Evolutionary conservation across 805 yeast genomes (phyloP).

Genomic region (Yamadazyma nakazawae): DNA sequence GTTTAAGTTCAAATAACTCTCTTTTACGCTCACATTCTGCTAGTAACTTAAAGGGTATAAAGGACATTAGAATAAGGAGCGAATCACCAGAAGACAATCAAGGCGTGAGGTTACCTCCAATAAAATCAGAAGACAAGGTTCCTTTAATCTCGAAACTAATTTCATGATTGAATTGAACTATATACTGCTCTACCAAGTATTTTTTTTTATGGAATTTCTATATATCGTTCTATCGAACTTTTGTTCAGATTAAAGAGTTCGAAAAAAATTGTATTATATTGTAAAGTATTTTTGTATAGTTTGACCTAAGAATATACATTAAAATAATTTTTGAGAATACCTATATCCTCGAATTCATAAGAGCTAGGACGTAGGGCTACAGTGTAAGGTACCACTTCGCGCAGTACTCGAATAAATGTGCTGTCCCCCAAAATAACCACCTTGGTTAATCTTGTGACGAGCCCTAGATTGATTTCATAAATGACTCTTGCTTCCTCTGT

Average conservation of each 20-base stretch:
- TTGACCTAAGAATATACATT: background rate
- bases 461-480: no score
- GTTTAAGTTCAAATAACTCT: background rate
- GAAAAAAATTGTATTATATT: conserved; percentile 5
- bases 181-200: background rate
- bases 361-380: no score
- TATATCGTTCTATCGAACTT: background rate
- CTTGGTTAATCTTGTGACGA: no score
- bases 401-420: no score
- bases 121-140: conserved; percentile 18
- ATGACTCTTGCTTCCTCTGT: no score
- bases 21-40: conserved; percentile 5
- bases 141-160: conserved; percentile 23
- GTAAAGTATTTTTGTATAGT: conserved; percentile 6
- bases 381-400: no score
- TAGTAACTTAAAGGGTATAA: conserved; percentile 1
- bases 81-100: conserved; percentile 10
- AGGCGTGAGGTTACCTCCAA: conserved; percentile 19
- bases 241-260: background rate
- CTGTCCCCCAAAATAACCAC: no score
- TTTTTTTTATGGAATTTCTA: no score
- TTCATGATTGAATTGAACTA: background rate
- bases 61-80: conserved; percentile 5
- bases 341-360: background rate
- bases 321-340: no score